Percentiles rank a stretch among this genome's conserved stretches.
These are phyloP conservation scores for Elongisporangium anandrum DNA, from an alignment of 352 stramenopile genomes.

Conservation along the genomic window DNA sequence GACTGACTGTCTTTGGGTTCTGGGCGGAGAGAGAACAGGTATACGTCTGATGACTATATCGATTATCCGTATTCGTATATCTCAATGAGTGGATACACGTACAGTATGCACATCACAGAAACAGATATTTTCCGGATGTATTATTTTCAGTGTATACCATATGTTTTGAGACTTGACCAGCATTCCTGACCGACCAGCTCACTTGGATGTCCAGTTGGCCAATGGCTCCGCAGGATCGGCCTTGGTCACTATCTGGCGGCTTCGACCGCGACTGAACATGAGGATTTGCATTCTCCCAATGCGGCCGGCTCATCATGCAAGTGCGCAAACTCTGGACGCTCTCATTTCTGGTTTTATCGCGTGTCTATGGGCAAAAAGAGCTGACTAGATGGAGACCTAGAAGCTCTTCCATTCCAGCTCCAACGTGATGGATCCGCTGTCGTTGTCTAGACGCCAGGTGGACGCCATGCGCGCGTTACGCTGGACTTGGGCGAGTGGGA, in stretches of 20 bases:
- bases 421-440: conserved; percentile 27
- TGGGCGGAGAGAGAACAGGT: neutral
- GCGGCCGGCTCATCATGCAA: neutral
- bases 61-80: neutral
- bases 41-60: neutral
- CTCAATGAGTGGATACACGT: too few relatives aligned
- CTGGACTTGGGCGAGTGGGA: conserved; percentile 33
- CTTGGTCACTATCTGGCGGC: neutral
- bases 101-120: too few relatives aligned
- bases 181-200: neutral
- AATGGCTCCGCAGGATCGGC: neutral
- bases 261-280: neutral
- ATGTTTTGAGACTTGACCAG: neutral
- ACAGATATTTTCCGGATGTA: neutral
- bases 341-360: neutral
- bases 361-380: neutral
- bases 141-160: neutral
- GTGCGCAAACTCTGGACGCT: too few relatives aligned
- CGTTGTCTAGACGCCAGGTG: conserved; percentile 34
- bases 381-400: conserved; percentile 3
- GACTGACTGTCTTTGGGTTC: neutral
- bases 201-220: neutral
- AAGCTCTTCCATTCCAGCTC: conserved; percentile 45
- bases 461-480: conserved; percentile 19
- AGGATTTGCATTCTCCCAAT: too few relatives aligned